phyloP scores from a whole-genome alignment of 495 filamentous ascomycete genomes.

The Amniculicola lignicola region DNA sequence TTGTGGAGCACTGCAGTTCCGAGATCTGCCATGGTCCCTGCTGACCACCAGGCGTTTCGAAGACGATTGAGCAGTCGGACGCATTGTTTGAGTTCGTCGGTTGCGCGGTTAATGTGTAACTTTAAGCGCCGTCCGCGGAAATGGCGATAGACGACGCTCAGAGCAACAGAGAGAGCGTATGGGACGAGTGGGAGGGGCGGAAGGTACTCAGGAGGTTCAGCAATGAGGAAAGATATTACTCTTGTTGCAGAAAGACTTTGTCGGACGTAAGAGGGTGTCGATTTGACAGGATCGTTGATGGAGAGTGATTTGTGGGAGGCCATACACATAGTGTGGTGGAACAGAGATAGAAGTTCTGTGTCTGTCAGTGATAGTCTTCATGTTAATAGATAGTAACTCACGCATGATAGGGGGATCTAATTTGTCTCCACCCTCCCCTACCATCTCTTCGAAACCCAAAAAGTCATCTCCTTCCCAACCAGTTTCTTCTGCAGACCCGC shows the following conservation, averaged over 20 bases:
- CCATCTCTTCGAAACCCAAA: slow-evolving; percentile 65
- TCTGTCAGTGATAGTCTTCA: slow-evolving; percentile 30
- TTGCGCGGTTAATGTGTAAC: slow-evolving; percentile 61
- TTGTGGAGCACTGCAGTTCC: slow-evolving; percentile 40
- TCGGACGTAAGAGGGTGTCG: slow-evolving; percentile 54
- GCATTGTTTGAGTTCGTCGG: slow-evolving; percentile 57
- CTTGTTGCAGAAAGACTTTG: slow-evolving; percentile 63
- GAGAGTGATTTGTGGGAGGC: slow-evolving; percentile 52
- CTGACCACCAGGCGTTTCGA: slow-evolving; percentile 59
- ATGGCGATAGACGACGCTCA: slow-evolving; percentile 69
- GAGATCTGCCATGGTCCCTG: slow-evolving; percentile 59
- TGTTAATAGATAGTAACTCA: slow-evolving; percentile 38
- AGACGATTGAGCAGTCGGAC: slow-evolving; percentile 55
- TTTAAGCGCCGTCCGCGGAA: slow-evolving; percentile 63
- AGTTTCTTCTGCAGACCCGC: slow-evolving; percentile 42
- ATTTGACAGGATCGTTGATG: slow-evolving; percentile 40
- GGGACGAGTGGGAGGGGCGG: slow-evolving; percentile 63
- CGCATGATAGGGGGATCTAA: slow-evolving; percentile 37
- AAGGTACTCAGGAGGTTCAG: slow-evolving; percentile 53
- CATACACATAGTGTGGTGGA: slow-evolving; percentile 68
- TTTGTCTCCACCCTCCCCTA: slow-evolving; percentile 43
- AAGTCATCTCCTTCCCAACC: slow-evolving; percentile 55
- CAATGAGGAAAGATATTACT: slow-evolving; percentile 59
- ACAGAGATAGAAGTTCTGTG: slow-evolving; percentile 61
- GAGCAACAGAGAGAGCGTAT: slow-evolving; percentile 63